Evolutionary conservation across 495 filamentous ascomycete species (phyloP).

Genomic region (Aspergillus homomorphus): DNA sequence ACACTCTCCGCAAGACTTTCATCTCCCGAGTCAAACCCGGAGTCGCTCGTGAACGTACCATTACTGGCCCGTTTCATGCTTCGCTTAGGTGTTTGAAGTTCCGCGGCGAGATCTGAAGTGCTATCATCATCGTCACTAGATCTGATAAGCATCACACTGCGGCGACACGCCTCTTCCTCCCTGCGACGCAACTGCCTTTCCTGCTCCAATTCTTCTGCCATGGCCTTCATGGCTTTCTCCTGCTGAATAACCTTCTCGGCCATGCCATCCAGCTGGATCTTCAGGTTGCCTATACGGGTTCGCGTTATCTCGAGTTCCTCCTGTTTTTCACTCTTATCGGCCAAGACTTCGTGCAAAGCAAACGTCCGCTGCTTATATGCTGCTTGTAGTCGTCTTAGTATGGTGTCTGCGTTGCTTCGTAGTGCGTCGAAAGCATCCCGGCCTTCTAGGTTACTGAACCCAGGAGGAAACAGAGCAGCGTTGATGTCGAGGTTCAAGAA

Average conservation of each 20-base stretch:
- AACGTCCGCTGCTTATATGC: slow-evolving; percentile 65
- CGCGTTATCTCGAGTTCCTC: slow-evolving; percentile 78
- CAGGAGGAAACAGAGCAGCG: slow-evolving; percentile 59
- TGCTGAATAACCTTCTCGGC: slow-evolving; percentile 63
- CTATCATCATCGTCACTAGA: slow-evolving; percentile 31
- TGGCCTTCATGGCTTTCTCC: slow-evolving; percentile 58
- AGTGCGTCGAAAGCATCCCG: slow-evolving; percentile 69
- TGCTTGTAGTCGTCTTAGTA: slow-evolving; percentile 62
- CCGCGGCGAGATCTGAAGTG: slow-evolving; percentile 51
- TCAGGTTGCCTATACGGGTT: slow-evolving; percentile 61
- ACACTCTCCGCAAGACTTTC: slow-evolving; percentile 60
- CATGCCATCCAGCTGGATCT: slow-evolving; percentile 75
- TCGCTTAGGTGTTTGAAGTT: slow-evolving; percentile 48
- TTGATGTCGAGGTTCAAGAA: slow-evolving; percentile 63
- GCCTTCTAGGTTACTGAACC: slow-evolving; percentile 51
- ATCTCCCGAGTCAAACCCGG: slow-evolving; percentile 53
- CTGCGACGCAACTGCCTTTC: slow-evolving; percentile 55
- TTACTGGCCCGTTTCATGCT: slow-evolving; percentile 52
- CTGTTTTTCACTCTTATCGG: slow-evolving; percentile 60
- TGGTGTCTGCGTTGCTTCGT: slow-evolving; percentile 61
- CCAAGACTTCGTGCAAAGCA: slow-evolving; percentile 55
- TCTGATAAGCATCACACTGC: slow-evolving; percentile 34
- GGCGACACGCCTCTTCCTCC: slow-evolving; percentile 51
- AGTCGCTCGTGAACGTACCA: slow-evolving; percentile 50
- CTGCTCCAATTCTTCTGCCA: slow-evolving; percentile 60